Conservation (phyloP, 2,329 filamentous ascomycete species). For the Hymenoscyphus linearis region DNA sequence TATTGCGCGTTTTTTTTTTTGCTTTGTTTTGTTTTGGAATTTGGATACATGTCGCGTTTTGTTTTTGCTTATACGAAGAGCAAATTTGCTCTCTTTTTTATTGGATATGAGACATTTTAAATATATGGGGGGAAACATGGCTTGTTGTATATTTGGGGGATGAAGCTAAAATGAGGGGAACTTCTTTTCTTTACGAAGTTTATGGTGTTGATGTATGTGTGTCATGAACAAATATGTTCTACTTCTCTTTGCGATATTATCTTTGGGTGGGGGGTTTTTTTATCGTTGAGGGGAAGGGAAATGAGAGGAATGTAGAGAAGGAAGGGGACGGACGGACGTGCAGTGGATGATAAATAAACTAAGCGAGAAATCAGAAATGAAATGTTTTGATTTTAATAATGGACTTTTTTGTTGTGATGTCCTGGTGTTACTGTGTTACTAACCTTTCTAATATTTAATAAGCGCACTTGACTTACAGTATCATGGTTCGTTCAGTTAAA, state of each 20-base stretch:
- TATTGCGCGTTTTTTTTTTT: not conserved
- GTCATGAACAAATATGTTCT: slow-evolving; percentile 3
- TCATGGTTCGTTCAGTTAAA: no score
- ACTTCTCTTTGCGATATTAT: not conserved
- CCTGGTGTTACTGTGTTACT: no score
- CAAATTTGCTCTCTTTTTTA: not conserved
- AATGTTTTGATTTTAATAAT: no score
- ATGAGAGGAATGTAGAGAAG: not conserved
- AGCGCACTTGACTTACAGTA: no score
- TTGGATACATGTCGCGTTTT: not conserved
- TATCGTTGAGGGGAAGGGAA: not conserved
- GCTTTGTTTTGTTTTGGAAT: not conserved
- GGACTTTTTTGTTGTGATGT: no score
- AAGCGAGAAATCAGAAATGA: no score
- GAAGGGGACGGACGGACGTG: not conserved
- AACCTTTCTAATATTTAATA: no score
- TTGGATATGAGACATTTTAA: not conserved
- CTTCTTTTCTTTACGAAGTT: slow-evolving; percentile 9
- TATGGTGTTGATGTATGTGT: slow-evolving; percentile 9
- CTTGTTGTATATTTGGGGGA: not conserved
- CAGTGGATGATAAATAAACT: no score
- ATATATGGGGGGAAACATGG: not conserved
- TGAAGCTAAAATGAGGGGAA: not conserved
- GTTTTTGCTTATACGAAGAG: not conserved
- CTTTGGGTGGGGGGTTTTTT: not conserved